Conservation (phyloP, 805 yeast species). For the Allodekkera sacchari region DNA sequence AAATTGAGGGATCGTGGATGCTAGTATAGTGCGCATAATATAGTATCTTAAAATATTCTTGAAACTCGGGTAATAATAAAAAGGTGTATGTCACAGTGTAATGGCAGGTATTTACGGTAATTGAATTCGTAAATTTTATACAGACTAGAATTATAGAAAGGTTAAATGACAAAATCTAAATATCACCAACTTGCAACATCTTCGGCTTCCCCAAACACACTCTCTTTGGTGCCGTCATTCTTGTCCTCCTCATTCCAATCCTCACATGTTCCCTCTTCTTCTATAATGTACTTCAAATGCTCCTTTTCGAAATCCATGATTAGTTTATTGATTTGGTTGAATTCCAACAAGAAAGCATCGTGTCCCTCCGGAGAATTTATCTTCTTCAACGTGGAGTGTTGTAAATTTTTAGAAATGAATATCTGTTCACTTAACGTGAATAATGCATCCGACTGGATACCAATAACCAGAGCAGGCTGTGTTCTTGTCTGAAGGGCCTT, state of each 20-base stretch:
- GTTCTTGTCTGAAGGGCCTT: constrained; percentile 50
- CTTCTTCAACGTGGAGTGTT: constrained; percentile 57
- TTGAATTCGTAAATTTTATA: too few relatives aligned
- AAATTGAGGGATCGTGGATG: constrained; percentile 24
- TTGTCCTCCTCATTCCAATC: constrained; percentile 37
- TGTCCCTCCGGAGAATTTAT: constrained; percentile 94
- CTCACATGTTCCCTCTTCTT: constrained; percentile 36
- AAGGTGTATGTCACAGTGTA: too few relatives aligned
- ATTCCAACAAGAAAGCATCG: constrained; percentile 91
- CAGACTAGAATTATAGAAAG: too few relatives aligned
- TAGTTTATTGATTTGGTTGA: constrained; percentile 66
- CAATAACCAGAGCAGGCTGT: constrained; percentile 79
- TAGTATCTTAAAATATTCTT: too few relatives aligned
- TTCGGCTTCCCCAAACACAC: constrained; percentile 93
- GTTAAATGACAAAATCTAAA: too few relatives aligned
- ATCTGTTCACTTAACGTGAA: constrained; percentile 92
- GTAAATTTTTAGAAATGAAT: constrained; percentile 66
- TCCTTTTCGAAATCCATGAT: constrained; percentile 57
- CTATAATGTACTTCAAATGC: constrained; percentile 52
- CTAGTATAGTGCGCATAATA: too few relatives aligned
- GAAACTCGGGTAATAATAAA: too few relatives aligned
- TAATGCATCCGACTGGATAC: constrained; percentile 85
- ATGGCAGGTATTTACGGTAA: too few relatives aligned
- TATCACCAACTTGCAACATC: constrained; percentile 90
- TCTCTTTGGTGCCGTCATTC: constrained; percentile 42